These are phyloP conservation scores for Candida boidinii DNA, from an alignment of 805 yeast species.

Conservation along the genomic window DNA sequence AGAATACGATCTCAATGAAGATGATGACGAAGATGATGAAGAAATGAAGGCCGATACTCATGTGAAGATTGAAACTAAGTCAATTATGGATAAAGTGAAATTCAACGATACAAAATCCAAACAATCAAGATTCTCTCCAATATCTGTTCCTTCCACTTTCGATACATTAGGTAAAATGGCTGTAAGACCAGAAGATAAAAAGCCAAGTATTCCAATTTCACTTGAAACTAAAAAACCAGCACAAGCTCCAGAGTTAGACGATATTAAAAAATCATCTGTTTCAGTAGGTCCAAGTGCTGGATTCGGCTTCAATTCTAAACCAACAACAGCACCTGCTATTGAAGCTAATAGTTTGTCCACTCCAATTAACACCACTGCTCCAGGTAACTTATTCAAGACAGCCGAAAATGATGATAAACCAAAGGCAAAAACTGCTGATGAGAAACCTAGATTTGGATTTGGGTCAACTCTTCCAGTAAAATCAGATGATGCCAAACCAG, in stretches of 20 bases:
- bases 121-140: conserved; percentile 9
- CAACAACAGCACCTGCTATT: too few relatives aligned
- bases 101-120: conserved; percentile 10
- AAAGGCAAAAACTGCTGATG: background rate
- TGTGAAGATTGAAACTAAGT: conserved; percentile 5
- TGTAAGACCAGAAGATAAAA: background rate
- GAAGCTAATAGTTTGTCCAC: too few relatives aligned
- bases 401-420: too few relatives aligned
- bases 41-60: conserved; percentile 1
- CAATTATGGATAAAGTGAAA: conserved; percentile 15
- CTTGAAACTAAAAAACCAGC: background rate
- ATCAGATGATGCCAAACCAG: conserved; percentile 2
- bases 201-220: background rate
- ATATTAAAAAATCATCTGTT: conserved; percentile 1
- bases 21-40: conserved; percentile 1
- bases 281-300: conserved; percentile 7
- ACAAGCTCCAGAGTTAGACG: too few relatives aligned
- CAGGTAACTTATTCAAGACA: too few relatives aligned
- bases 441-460: background rate
- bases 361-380: too few relatives aligned
- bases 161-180: too few relatives aligned
- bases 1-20: conserved; percentile 8
- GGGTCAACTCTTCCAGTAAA: background rate
- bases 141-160: conserved; percentile 2
- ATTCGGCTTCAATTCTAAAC: conserved; percentile 7